Percentiles rank a stretch among this genome's conserved stretches.
Evolutionary conservation across 208 protist genomes (phyloP).

Genomic region (Trypanosoma lewisi): DNA sequence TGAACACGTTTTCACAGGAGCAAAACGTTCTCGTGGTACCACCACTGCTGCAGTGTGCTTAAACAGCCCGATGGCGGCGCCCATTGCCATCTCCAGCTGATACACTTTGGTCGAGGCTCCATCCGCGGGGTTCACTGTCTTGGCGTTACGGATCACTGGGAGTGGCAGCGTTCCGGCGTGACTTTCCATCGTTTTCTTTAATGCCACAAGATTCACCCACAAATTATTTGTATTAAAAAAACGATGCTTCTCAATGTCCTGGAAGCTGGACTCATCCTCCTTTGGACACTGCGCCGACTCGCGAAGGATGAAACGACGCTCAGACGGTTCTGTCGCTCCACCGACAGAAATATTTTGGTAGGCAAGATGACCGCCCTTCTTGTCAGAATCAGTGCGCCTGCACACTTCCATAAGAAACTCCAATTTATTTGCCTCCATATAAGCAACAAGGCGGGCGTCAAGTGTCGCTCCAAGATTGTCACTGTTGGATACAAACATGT

Average conservation of each 20-base stretch:
- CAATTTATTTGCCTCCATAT: conserved; percentile 72
- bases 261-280: conserved; percentile 94
- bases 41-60: conserved; percentile 72
- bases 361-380: conserved; percentile 92
- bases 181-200: conserved; percentile 71
- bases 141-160: conserved; percentile 82
- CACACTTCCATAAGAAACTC: conserved; percentile 94
- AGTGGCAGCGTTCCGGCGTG: conserved; percentile 63
- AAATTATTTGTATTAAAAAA: conserved; percentile 99
- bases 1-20: conserved; percentile 97
- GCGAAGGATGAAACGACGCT: conserved; percentile 70
- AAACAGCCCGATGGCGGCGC: conserved; percentile 97
- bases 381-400: conserved; percentile 86
- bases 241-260: conserved; percentile 95
- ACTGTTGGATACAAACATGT: conserved; percentile 98
- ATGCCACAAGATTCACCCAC: conserved; percentile 94
- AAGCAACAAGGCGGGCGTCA: conserved; percentile 81
- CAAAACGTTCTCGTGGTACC: conserved; percentile 96
- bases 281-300: conserved; percentile 87
- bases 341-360: conserved; percentile 13
- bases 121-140: conserved; percentile 82
- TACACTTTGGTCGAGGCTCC: conserved; percentile 60
- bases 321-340: background rate
- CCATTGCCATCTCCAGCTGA: conserved; percentile 90
- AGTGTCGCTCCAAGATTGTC: conserved; percentile 98